Conservation (phyloP, 495 filamentous ascomycete genomes). For the Xylaria bambusicola region DNA sequence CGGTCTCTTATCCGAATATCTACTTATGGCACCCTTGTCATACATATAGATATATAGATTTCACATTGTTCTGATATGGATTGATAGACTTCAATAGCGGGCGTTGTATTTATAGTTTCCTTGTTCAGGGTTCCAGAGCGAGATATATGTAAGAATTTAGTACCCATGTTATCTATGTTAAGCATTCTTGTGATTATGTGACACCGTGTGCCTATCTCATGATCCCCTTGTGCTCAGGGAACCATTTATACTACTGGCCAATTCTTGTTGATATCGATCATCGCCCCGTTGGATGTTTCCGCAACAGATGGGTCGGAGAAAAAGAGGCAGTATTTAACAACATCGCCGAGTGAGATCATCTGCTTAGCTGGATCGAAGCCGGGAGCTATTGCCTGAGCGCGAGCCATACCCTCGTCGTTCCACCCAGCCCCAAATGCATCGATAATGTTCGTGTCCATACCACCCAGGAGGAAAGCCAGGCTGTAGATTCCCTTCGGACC, state of each 20-base stretch:
- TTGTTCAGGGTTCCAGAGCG: no score
- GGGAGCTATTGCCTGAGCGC: background rate
- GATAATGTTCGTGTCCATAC: constrained; percentile 53
- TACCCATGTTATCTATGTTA: background rate
- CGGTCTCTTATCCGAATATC: constrained; percentile 36
- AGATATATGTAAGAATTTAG: no score
- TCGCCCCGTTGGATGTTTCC: constrained; percentile 13
- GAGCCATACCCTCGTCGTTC: constrained; percentile 27
- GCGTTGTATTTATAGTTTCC: background rate
- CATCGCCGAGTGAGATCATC: constrained; percentile 23
- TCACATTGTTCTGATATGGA: background rate
- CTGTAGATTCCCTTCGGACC: constrained; percentile 57
- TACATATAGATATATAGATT: background rate
- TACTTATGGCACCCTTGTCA: constrained; percentile 9
- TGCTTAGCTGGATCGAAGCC: constrained; percentile 23
- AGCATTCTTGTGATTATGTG: no score
- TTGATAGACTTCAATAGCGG: background rate
- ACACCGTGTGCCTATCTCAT: no score
- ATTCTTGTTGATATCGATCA: constrained; percentile 18
- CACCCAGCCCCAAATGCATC: constrained; percentile 41
- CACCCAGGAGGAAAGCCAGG: constrained; percentile 58
- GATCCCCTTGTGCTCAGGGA: background rate
- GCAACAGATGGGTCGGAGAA: constrained; percentile 11
- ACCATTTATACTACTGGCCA: constrained; percentile 14
- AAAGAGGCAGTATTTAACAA: constrained; percentile 22